A percentile compares a stretch with the other conserved stretches of the same genome.
Conservation (phyloP, 805 yeast genomes). For the Clavispora asparagi region DNA sequence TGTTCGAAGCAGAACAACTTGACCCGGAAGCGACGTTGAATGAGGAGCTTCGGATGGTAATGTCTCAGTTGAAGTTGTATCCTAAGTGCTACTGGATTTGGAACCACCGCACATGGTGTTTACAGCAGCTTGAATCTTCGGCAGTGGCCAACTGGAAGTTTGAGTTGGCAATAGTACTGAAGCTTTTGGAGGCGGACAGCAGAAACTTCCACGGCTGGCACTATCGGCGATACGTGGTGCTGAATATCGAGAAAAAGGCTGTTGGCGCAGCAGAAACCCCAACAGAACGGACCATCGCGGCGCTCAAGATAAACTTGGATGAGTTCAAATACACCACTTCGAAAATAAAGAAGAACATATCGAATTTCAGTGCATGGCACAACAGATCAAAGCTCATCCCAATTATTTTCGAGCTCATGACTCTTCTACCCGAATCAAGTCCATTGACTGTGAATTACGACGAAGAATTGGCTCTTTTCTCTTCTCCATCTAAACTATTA, state of each 20-base stretch:
- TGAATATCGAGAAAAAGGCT: conserved; percentile 25
- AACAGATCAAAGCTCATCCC: conserved; percentile 71
- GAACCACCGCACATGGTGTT: conserved; percentile 86
- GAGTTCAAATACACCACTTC: conserved; percentile 77
- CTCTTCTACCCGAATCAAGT: neutral
- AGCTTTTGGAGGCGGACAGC: conserved; percentile 64
- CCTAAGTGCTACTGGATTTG: conserved; percentile 98
- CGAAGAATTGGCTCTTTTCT: conserved; percentile 17
- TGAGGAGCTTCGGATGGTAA: conserved; percentile 57
- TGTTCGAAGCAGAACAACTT: conserved; percentile 16
- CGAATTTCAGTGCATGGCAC: conserved; percentile 96
- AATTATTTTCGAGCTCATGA: conserved; percentile 31
- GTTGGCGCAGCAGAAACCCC: neutral
- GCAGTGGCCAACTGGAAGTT: conserved; percentile 56
- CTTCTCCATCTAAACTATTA: conserved; percentile 33
- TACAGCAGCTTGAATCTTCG: conserved; percentile 41
- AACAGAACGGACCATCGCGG: conserved; percentile 1
- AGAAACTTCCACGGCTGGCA: conserved; percentile 97
- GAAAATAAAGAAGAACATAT: conserved; percentile 76
- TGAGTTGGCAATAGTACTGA: conserved; percentile 67
- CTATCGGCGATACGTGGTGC: conserved; percentile 71
- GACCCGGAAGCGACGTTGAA: conserved; percentile 24
- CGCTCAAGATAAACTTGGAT: conserved; percentile 26
- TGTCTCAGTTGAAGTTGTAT: conserved; percentile 51
- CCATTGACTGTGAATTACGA: neutral